Base-by-base conservation (phyloP, 305 asterid genomes). In the Ajuga reptans region DNA sequence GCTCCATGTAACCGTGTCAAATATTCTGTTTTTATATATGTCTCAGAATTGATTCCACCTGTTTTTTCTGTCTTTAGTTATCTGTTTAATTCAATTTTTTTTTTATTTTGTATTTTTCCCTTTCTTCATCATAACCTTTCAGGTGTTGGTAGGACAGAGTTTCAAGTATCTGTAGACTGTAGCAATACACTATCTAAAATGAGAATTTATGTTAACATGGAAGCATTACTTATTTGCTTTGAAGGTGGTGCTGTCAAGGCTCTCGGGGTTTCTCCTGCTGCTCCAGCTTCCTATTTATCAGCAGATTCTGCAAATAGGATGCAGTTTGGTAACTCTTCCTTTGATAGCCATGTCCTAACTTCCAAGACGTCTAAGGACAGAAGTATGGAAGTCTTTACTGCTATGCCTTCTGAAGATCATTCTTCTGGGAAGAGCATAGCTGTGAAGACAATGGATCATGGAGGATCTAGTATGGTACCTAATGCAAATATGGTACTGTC, bases 291-390 rank as follows among this genome's bases (percentile, higher is more conserved):
- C 59, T 86, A 86, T 75, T 78, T 79, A 42, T 73, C 85, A n/a
- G 76, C 82, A 72, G 99, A 89, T 63, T 70, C 88, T 18, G 86
- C 90, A 45, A 79, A 76, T 79, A 82, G 83, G 70, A 76, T 83
- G 88, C 95, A 84, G 79, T 89, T 84, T 81, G 87, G 84, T 50
- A 83, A 81, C 84, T 83, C 95, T 74, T 79, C 92, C 66, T 75
- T 82, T 68, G 98, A 89, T 49, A 84, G 78, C 73, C 95, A 81
- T 68, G 85, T 86, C 39, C 83, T 82, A 74, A 80, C 84, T 67
- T 83, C 87, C 64, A 89, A 86, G 80, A 79, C 80, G 60, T 71
- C 84, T 33, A 87, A 81, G 81, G 97, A 89, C 55, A 85, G 86
- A 82, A 77, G 82, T 72, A 68, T 77, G 68, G 96, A 86, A 78